Percentiles rank a stretch among this genome's conserved stretches.
These are phyloP conservation scores for Chalaropsis ovoidea DNA, from an alignment of 2,329 filamentous ascomycete species.

Conservation along the genomic window DNA sequence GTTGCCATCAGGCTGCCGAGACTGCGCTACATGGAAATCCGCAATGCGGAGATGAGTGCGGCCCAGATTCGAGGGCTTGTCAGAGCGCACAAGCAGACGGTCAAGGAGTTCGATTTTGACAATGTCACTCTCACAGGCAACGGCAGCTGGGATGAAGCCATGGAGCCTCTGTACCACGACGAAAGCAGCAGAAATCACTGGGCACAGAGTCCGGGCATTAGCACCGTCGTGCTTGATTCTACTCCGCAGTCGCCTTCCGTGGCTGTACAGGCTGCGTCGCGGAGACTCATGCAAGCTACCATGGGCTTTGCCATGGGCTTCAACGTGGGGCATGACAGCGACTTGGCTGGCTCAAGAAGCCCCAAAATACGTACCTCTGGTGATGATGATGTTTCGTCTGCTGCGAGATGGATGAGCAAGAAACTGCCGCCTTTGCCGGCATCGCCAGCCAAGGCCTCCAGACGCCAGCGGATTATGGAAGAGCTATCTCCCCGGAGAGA, in stretches of 20 bases:
- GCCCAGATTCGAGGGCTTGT: slow-evolving; percentile 62
- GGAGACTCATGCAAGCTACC: slow-evolving; percentile 39
- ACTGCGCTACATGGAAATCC: slow-evolving; percentile 57
- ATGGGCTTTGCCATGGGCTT: slow-evolving; percentile 27
- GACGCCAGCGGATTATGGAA: neutral
- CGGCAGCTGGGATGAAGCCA: slow-evolving; percentile 71
- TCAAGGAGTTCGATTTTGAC: slow-evolving; percentile 72
- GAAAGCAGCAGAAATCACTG: slow-evolving; percentile 32
- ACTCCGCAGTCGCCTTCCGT: slow-evolving; percentile 37
- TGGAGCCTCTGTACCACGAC: slow-evolving; percentile 54
- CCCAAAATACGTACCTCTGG: neutral
- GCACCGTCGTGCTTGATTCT: slow-evolving; percentile 7
- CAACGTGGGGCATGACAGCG: neutral
- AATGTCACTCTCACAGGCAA: slow-evolving; percentile 57
- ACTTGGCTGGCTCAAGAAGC: neutral
- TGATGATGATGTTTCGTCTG: slow-evolving; percentile 30
- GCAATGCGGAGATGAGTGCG: slow-evolving; percentile 62
- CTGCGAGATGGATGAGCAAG: slow-evolving; percentile 43
- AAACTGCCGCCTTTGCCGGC: slow-evolving; percentile 32
- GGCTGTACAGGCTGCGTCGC: slow-evolving; percentile 45
- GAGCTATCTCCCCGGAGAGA: neutral
- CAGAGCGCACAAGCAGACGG: slow-evolving; percentile 52
- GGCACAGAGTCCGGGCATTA: slow-evolving; percentile 30
- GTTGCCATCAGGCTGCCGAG: slow-evolving; percentile 52
- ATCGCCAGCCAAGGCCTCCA: slow-evolving; percentile 28